Conservation (phyloP, 2,329 filamentous ascomycete genomes). For the Fusarium praegraminearum region DNA sequence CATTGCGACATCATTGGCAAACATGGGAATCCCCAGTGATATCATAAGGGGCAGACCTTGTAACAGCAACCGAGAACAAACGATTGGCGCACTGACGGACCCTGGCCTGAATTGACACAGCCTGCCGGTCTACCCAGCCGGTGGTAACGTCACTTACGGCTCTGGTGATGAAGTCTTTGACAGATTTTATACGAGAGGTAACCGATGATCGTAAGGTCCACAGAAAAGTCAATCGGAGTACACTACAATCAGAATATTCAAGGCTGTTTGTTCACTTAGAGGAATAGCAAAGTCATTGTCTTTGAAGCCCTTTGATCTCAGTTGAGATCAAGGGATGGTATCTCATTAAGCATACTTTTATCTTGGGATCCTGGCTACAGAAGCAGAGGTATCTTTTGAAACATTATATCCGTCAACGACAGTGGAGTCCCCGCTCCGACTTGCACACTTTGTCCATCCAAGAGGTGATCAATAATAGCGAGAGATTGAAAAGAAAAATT, state of each 20-base stretch:
- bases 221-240: slow-evolving; percentile 7
- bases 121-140: not conserved
- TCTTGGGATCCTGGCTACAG: slow-evolving; percentile 43
- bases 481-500: slow-evolving; percentile 38
- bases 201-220: slow-evolving; percentile 32
- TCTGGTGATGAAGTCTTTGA: slow-evolving; percentile 17
- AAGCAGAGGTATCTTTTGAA: slow-evolving; percentile 45
- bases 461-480: slow-evolving; percentile 39
- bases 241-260: not conserved
- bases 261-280: slow-evolving; percentile 2
- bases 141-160: slow-evolving; percentile 40
- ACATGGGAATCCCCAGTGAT: slow-evolving; percentile 43
- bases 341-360: slow-evolving; percentile 48
- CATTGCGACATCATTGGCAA: slow-evolving; percentile 21
- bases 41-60: slow-evolving; percentile 29
- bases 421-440: slow-evolving; percentile 40
- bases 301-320: slow-evolving; percentile 28
- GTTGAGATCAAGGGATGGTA: slow-evolving; percentile 22
- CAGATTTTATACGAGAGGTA: slow-evolving; percentile 38
- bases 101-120: slow-evolving; percentile 22
- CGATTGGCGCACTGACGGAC: slow-evolving; percentile 15
- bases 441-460: slow-evolving; percentile 36
- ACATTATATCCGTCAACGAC: slow-evolving; percentile 42
- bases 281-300: slow-evolving; percentile 5
- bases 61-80: slow-evolving; percentile 21